Conservation (phyloP, 106 monocot species). For the Vanilla planifolia region DNA sequence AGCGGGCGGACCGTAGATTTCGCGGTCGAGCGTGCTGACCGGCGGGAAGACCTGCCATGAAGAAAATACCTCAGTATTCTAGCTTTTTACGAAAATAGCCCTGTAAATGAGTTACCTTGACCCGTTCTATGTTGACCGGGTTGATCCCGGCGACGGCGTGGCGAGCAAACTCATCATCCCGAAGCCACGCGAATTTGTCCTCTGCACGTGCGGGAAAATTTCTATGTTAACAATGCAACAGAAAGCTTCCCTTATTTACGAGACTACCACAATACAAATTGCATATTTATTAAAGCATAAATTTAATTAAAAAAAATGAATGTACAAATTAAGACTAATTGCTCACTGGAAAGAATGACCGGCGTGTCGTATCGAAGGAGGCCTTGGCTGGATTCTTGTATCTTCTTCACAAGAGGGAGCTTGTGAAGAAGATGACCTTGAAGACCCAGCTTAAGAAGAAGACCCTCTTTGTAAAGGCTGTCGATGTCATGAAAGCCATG, state of each 20-base stretch:
- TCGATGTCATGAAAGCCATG: conserved; percentile 74
- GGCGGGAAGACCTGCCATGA: conserved; percentile 54
- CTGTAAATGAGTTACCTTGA: conserved; percentile 27
- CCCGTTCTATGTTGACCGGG: conserved; percentile 55
- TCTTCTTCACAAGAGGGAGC: conserved; percentile 57
- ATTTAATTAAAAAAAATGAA: not conserved
- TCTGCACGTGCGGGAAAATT: conserved; percentile 33
- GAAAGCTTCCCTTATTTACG: no score
- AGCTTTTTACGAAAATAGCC: not conserved
- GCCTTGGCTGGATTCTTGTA: conserved; percentile 61
- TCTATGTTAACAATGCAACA: no score
- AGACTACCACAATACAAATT: no score
- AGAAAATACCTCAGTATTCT: not conserved
- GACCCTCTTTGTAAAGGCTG: conserved; percentile 76
- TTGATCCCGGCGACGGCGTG: conserved; percentile 78
- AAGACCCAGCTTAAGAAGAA: conserved; percentile 53
- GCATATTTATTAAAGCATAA: not conserved
- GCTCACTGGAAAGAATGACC: conserved; percentile 68
- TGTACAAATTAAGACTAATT: no score
- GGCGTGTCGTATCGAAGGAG: conserved; percentile 81
- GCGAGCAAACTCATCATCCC: conserved; percentile 83
- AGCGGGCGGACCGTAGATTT: conserved; percentile 66
- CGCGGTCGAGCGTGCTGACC: conserved; percentile 58
- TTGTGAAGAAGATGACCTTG: conserved; percentile 64
- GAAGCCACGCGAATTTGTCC: conserved; percentile 85